Evolutionary conservation across 2,329 filamentous ascomycete genomes (phyloP).

Genomic region (Penicillium sp.): DNA sequence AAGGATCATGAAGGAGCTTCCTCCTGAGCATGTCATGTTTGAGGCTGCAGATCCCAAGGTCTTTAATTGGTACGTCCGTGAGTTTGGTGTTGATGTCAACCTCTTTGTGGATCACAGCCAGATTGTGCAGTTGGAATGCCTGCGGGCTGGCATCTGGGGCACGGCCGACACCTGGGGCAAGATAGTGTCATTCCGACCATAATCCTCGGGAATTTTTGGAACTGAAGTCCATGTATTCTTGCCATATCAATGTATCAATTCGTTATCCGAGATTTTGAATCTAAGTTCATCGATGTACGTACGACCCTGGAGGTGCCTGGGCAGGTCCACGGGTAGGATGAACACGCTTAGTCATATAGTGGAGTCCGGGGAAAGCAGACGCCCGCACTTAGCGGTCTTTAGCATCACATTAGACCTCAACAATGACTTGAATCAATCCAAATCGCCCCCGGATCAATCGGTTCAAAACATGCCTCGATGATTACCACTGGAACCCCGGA

Average conservation of each 20-base stretch:
- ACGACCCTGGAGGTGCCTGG: background rate
- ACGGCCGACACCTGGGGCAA: conserved; percentile 58
- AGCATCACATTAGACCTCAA: background rate
- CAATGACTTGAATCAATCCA: background rate
- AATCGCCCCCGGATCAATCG: background rate
- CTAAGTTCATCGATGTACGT: background rate
- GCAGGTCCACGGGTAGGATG: background rate
- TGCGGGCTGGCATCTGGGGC: conserved; percentile 56
- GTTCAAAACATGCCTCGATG: conserved; percentile 10
- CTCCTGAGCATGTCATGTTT: conserved; percentile 57
- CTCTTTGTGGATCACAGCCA: conserved; percentile 59
- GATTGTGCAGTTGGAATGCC: conserved; percentile 56
- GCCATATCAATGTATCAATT: background rate
- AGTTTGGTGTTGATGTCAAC: conserved; percentile 59
- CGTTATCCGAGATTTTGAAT: background rate
- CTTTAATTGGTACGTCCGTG: conserved; percentile 58
- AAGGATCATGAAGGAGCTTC: conserved; percentile 52
- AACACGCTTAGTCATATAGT: background rate
- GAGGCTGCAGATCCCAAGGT: conserved; percentile 57
- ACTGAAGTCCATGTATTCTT: background rate
- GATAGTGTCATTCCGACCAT: conserved; percentile 43
- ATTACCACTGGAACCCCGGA: background rate
- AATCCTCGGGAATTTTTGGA: background rate
- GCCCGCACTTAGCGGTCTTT: conserved; percentile 5
- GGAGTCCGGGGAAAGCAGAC: conserved; percentile 21